Evolutionary conservation across 805 yeast genomes (phyloP).

Genomic region (Sugiyamaella marilandica): DNA sequence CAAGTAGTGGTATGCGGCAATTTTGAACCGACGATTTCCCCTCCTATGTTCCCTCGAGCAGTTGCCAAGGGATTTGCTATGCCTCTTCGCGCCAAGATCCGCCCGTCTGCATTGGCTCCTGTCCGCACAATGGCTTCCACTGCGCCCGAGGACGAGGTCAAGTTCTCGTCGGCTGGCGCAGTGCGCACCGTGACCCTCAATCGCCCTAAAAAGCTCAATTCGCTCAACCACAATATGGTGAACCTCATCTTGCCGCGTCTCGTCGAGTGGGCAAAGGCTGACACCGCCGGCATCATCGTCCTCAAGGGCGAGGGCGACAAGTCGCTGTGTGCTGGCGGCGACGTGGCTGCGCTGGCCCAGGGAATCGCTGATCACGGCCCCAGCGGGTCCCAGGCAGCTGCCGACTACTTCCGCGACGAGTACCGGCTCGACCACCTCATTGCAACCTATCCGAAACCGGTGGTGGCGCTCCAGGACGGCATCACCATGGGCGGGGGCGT

Average conservation of each 20-base stretch:
- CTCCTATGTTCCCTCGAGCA: background rate
- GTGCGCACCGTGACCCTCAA: slow-evolving; percentile 73
- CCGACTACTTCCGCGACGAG: slow-evolving; percentile 70
- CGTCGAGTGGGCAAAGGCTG: slow-evolving; percentile 69
- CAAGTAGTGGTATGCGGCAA: no score
- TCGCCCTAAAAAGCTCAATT: slow-evolving; percentile 79
- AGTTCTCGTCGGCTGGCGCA: slow-evolving; percentile 55
- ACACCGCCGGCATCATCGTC: slow-evolving; percentile 58
- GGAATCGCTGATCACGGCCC: slow-evolving; percentile 32
- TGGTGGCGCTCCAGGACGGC: slow-evolving; percentile 82
- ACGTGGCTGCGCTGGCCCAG: slow-evolving; percentile 72
- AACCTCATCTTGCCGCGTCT: slow-evolving; percentile 65
- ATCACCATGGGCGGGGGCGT: slow-evolving; percentile 98
- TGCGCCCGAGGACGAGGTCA: slow-evolving; percentile 45
- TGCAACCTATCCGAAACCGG: slow-evolving; percentile 81
- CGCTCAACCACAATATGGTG: slow-evolving; percentile 75
- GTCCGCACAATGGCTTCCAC: slow-evolving; percentile 7
- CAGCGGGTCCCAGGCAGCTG: slow-evolving; percentile 47
- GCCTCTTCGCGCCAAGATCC: slow-evolving; percentile 34
- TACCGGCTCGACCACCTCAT: slow-evolving; percentile 75
- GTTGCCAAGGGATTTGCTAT: slow-evolving; percentile 15
- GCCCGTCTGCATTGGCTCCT: slow-evolving; percentile 19
- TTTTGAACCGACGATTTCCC: no score
- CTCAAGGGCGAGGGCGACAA: slow-evolving; percentile 57
- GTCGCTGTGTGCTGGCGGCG: slow-evolving; percentile 95